These are phyloP conservation scores for Balakata baccata DNA, from an alignment of 345 rosid species.

Conservation along the genomic window DNA sequence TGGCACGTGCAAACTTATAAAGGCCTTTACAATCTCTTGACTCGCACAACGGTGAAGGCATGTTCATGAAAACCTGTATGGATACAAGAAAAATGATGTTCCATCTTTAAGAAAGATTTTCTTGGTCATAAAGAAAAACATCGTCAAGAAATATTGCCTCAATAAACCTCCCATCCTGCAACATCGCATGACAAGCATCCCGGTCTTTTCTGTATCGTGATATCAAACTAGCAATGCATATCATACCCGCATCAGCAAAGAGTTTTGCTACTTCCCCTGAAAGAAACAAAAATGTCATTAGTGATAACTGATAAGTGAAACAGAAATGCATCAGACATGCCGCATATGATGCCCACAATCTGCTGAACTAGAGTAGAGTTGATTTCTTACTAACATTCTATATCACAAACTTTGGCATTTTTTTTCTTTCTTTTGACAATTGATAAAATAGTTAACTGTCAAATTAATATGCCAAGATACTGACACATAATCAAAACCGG, in stretches of 20 bases:
- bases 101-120: constrained; percentile 5
- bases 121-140: constrained; percentile 1
- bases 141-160: constrained; percentile 49
- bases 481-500: background rate
- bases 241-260: constrained; percentile 85
- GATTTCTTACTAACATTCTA: background rate
- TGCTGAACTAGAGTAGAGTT: background rate
- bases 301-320: background rate
- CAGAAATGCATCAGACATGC: constrained; percentile 7
- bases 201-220: constrained; percentile 86
- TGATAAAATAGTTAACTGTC: background rate
- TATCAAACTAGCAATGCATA: constrained; percentile 88
- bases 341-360: background rate
- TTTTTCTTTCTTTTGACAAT: background rate
- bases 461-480: background rate
- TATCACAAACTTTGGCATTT: background rate
- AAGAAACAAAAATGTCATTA: constrained; percentile 2
- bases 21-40: constrained; percentile 86
- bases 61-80: constrained; percentile 81
- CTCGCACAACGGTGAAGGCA: constrained; percentile 75
- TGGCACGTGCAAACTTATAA: constrained; percentile 90
- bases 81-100: constrained; percentile 1
- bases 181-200: constrained; percentile 79
- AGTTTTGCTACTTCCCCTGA: constrained; percentile 91
- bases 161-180: constrained; percentile 57